Percentiles rank a stretch among this genome's conserved stretches.
phyloP scores from a whole-genome alignment of 2,329 filamentous ascomycete species.

The Aureobasidium mangrovei region DNA sequence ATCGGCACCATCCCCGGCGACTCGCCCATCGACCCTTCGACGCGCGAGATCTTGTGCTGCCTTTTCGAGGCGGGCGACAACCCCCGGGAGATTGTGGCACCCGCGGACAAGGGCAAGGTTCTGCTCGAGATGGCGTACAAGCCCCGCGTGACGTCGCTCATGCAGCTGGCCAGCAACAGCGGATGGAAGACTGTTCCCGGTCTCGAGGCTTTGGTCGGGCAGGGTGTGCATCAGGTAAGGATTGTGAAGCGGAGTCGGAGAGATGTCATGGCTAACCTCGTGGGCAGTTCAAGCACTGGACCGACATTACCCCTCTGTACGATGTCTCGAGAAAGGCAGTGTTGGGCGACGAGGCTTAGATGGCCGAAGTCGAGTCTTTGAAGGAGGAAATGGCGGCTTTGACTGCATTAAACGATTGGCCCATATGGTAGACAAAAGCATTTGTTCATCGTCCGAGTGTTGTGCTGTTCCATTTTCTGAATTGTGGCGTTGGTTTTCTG shows the following conservation, averaged over 20 bases:
- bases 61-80: conserved; percentile 43
- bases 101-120: conserved; percentile 39
- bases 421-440: neutral
- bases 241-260: neutral
- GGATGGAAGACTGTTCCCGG: conserved; percentile 82
- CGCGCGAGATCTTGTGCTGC: conserved; percentile 55
- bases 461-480: too few relatives aligned
- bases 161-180: conserved; percentile 68
- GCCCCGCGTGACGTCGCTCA: conserved; percentile 71
- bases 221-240: conserved; percentile 68
- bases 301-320: conserved; percentile 67
- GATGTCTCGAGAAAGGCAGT: conserved; percentile 52
- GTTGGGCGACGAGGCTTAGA: conserved; percentile 21
- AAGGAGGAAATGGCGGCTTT: neutral
- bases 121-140: conserved; percentile 96
- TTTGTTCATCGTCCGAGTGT: too few relatives aligned
- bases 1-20: conserved; percentile 90
- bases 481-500: too few relatives aligned
- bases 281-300: conserved; percentile 61
- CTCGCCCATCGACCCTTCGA: conserved; percentile 63
- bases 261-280: conserved; percentile 39
- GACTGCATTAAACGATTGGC: neutral
- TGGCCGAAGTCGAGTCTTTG: neutral
- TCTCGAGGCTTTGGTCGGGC: conserved; percentile 78
- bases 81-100: conserved; percentile 30